Evolutionary conservation across 768 basidiomycete species (phyloP).

Genomic region (Leccinum ochraceum): DNA sequence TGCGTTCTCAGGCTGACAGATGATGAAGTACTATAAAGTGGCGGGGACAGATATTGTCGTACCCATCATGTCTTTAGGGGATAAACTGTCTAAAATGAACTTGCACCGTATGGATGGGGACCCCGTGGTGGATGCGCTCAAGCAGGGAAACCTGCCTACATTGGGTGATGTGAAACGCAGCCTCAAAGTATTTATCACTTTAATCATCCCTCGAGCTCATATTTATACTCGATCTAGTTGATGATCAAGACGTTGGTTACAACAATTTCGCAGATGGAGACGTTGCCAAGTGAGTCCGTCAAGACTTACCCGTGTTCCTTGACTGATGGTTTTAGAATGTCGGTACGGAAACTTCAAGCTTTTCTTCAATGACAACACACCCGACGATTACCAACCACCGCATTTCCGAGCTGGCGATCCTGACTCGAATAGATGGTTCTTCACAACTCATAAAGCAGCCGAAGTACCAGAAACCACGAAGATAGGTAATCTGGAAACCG

Average conservation of each 20-base stretch:
- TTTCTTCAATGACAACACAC: conserved; percentile 79
- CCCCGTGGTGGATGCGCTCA: conserved; percentile 59
- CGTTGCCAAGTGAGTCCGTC: conserved; percentile 62
- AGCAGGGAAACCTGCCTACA: conserved; percentile 65
- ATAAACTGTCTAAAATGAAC: conserved; percentile 54
- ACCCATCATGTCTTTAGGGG: conserved; percentile 75
- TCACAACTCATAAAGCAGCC: conserved; percentile 71
- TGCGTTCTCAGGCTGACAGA: conserved; percentile 8
- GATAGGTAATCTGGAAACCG: conserved; percentile 67
- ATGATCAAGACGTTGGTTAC: conserved; percentile 77
- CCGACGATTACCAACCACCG: conserved; percentile 82
- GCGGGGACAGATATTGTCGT: conserved; percentile 59
- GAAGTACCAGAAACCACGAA: conserved; percentile 76
- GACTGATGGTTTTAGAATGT: conserved; percentile 47
- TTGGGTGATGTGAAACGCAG: conserved; percentile 80
- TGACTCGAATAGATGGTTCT: conserved; percentile 75
- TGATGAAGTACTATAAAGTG: conserved; percentile 62
- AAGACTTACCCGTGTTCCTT: conserved; percentile 1
- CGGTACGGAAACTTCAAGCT: conserved; percentile 89
- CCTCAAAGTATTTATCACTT: conserved; percentile 55
- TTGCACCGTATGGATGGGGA: conserved; percentile 46
- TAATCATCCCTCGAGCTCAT: background rate
- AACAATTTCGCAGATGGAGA: conserved; percentile 79
- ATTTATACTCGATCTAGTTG: conserved; percentile 41
- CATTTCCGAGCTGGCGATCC: conserved; percentile 72